Evolutionary conservation across 2,329 filamentous ascomycete genomes (phyloP).

Genomic region (Gremmenia infestans): DNA sequence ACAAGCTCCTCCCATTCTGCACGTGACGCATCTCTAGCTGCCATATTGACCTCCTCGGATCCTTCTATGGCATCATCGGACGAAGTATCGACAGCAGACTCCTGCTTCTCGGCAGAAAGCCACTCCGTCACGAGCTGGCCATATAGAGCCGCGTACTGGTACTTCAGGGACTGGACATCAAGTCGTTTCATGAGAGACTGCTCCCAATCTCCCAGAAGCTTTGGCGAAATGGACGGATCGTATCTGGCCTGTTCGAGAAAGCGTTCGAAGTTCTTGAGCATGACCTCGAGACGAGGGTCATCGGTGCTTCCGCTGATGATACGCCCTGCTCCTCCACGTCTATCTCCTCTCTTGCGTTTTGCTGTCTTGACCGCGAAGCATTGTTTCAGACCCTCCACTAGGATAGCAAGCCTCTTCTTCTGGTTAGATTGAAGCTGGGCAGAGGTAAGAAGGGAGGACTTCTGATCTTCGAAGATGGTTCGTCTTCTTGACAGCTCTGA

Average conservation of each 20-base stretch:
- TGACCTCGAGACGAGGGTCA: constrained; percentile 17
- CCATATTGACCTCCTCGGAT: constrained; percentile 42
- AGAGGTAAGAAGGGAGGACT: constrained; percentile 35
- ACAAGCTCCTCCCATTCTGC: constrained; percentile 50
- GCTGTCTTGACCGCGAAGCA: constrained; percentile 27
- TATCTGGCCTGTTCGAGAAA: constrained; percentile 49
- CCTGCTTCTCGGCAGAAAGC: constrained; percentile 34
- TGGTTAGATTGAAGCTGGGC: constrained; percentile 31
- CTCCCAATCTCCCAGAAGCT: constrained; percentile 43
- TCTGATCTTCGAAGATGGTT: constrained; percentile 42
- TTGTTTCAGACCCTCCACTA: constrained; percentile 27
- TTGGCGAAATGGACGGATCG: constrained; percentile 47
- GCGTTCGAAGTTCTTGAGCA: constrained; percentile 40
- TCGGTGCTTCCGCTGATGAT: constrained; percentile 16
- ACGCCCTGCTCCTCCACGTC: constrained; percentile 6
- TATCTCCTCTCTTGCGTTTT: constrained; percentile 10
- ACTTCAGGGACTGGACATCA: constrained; percentile 45
- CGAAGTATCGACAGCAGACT: not conserved
- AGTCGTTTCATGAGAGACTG: constrained; percentile 42
- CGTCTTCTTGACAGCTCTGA: constrained; percentile 50
- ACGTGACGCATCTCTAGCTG: constrained; percentile 47
- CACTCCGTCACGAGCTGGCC: constrained; percentile 51
- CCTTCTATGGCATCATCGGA: constrained; percentile 14
- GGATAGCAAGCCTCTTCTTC: constrained; percentile 33
- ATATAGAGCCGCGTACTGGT: constrained; percentile 53